These are phyloP conservation scores for Pterocarpus macrocarpus DNA, from an alignment of 306 rosid species.

Conservation along the genomic window DNA sequence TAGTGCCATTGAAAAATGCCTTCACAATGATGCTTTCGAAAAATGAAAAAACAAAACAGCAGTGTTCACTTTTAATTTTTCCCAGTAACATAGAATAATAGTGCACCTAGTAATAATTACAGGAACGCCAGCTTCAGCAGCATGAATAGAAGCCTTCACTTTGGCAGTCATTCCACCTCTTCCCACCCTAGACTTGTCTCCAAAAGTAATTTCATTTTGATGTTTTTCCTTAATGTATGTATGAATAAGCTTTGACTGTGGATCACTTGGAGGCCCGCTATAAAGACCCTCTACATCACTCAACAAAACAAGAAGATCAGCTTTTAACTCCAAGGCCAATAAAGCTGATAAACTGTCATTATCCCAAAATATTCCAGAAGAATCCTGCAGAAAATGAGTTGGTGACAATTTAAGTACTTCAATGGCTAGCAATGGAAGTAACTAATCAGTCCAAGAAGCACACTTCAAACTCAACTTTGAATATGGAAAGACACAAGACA, in stretches of 20 bases:
- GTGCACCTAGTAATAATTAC: constrained; percentile 91
- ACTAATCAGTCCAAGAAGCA: background rate
- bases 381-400: constrained; percentile 68
- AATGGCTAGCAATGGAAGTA: constrained; percentile 6
- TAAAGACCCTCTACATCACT: constrained; percentile 97
- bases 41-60: constrained; percentile 30
- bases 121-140: constrained; percentile 93
- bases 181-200: constrained; percentile 98
- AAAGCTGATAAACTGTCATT: constrained; percentile 99
- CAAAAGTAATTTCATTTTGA: constrained; percentile 93
- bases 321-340: constrained; percentile 93
- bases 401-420: constrained; percentile 23
- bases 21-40: constrained; percentile 26
- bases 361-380: constrained; percentile 99
- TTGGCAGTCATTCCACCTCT: constrained; percentile 99
- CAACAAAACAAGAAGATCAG: constrained; percentile 94
- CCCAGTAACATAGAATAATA: constrained; percentile 23
- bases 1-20: constrained; percentile 13
- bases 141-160: constrained; percentile 93
- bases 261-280: constrained; percentile 98
- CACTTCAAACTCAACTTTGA: constrained; percentile 1
- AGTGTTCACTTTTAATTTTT: constrained; percentile 25
- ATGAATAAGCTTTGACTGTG: constrained; percentile 85
- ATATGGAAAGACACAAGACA: background rate
- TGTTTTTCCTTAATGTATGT: constrained; percentile 91